These are phyloP conservation scores for Dactylellina haptotyla DNA, from an alignment of 2,329 filamentous ascomycete species.

Conservation along the genomic window DNA sequence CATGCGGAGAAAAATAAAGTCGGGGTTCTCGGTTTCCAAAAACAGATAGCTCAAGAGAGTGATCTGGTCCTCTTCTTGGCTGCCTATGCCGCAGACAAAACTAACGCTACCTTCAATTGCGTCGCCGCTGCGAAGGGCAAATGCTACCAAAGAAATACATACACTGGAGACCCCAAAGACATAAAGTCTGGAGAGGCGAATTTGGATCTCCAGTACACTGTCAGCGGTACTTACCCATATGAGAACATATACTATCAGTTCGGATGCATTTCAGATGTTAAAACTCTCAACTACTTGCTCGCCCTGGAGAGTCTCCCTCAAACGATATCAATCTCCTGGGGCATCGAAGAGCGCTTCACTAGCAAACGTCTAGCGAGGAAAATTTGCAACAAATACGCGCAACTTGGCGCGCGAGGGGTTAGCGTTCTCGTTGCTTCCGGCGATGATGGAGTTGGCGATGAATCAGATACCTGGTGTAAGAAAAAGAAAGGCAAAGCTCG, in stretches of 20 bases:
- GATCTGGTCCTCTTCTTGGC: slow-evolving; percentile 64
- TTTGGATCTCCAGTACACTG: slow-evolving; percentile 70
- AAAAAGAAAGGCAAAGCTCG: neutral
- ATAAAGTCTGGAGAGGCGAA: slow-evolving; percentile 66
- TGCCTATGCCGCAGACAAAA: slow-evolving; percentile 64
- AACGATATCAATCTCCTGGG: slow-evolving; percentile 70
- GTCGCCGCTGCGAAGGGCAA: slow-evolving; percentile 55
- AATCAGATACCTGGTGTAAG: slow-evolving; percentile 29
- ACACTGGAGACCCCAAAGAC: slow-evolving; percentile 62
- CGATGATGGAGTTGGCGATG: slow-evolving; percentile 64
- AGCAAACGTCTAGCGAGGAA: slow-evolving; percentile 66
- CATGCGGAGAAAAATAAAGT: slow-evolving; percentile 53
- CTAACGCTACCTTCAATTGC: slow-evolving; percentile 62
- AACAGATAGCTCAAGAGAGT: slow-evolving; percentile 57
- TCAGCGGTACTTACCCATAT: slow-evolving; percentile 61
- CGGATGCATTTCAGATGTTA: slow-evolving; percentile 58
- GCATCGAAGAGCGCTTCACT: slow-evolving; percentile 69
- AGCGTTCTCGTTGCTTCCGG: slow-evolving; percentile 67
- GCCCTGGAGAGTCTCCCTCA: slow-evolving; percentile 66
- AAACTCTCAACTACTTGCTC: slow-evolving; percentile 67
- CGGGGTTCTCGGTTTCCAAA: slow-evolving; percentile 57
- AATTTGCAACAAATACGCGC: slow-evolving; percentile 68
- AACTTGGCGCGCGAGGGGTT: slow-evolving; percentile 67
- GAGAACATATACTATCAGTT: slow-evolving; percentile 4
- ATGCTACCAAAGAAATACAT: slow-evolving; percentile 62